phyloP scores from a whole-genome alignment of 352 stramenopile species.

The Thalassiosira ordinaria region DNA sequence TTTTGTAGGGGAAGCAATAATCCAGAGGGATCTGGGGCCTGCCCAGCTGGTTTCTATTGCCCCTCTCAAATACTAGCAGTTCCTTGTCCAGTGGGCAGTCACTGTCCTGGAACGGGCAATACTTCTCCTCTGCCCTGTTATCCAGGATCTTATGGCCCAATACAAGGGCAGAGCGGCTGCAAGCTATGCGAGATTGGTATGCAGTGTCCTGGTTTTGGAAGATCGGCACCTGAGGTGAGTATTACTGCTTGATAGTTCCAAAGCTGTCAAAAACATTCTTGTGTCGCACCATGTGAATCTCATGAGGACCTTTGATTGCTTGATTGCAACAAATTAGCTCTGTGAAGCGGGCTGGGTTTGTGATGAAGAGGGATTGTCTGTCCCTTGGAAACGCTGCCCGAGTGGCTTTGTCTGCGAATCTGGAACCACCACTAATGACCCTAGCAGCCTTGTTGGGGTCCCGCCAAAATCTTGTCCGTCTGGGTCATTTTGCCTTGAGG shows the following conservation, averaged over 20 bases:
- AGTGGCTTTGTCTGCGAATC: constrained; percentile 93
- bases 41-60: constrained; percentile 95
- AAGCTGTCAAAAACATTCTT: constrained; percentile 78
- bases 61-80: constrained; percentile 90
- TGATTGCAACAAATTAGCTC: constrained; percentile 73
- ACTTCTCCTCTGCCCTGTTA: constrained; percentile 90
- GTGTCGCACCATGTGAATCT: too few species aligned
- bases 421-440: constrained; percentile 92
- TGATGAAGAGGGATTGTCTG: constrained; percentile 90
- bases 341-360: constrained; percentile 97
- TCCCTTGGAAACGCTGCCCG: constrained; percentile 91
- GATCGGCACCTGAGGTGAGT: constrained; percentile 42
- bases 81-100: constrained; percentile 91
- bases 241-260: too few species aligned
- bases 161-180: constrained; percentile 89
- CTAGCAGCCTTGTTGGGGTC: constrained; percentile 81
- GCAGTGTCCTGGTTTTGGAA: constrained; percentile 88
- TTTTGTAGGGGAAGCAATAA: constrained; percentile 51
- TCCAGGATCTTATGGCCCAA: constrained; percentile 93
- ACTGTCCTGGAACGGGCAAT: constrained; percentile 95
- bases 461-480: constrained; percentile 89
- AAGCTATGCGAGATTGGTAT: constrained; percentile 93
- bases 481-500: constrained; percentile 95
- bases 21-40: constrained; percentile 93
- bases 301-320: constrained; percentile 81